A percentile compares a stretch with the other conserved stretches of the same genome.
These are phyloP conservation scores for Apiospora aurea DNA, from an alignment of 2,329 filamentous ascomycete species.

Conservation along the genomic window DNA sequence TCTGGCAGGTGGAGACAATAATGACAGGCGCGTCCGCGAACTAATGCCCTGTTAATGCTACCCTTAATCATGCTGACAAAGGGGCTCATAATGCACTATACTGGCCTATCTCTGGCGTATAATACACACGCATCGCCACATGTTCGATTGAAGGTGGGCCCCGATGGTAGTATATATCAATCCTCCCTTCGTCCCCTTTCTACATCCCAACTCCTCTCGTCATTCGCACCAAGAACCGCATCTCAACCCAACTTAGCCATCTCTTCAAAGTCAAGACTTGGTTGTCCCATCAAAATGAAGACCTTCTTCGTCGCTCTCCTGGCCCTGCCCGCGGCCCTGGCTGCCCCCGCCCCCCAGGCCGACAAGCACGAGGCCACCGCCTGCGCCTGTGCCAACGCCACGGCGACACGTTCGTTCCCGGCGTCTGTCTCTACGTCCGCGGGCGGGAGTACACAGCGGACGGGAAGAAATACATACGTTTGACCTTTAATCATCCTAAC, in stretches of 20 bases:
- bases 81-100: background rate
- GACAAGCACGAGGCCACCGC: background rate
- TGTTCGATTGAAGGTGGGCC: background rate
- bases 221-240: background rate
- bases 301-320: background rate
- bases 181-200: background rate
- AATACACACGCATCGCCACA: background rate
- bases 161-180: background rate
- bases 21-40: background rate
- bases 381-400: background rate
- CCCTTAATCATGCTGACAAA: background rate
- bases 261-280: background rate
- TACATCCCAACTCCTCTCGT: background rate
- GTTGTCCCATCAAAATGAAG: background rate
- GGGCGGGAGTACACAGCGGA: background rate
- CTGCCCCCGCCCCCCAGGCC: background rate
- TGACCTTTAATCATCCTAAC: no score
- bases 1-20: background rate
- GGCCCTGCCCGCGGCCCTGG: constrained; percentile 2
- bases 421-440: background rate
- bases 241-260: background rate
- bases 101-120: background rate
- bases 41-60: background rate
- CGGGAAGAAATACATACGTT: background rate
- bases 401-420: background rate